These are phyloP conservation scores for Cynara cardunculus DNA, from an alignment of 129 eudicot genomes.

Conservation along the genomic window DNA sequence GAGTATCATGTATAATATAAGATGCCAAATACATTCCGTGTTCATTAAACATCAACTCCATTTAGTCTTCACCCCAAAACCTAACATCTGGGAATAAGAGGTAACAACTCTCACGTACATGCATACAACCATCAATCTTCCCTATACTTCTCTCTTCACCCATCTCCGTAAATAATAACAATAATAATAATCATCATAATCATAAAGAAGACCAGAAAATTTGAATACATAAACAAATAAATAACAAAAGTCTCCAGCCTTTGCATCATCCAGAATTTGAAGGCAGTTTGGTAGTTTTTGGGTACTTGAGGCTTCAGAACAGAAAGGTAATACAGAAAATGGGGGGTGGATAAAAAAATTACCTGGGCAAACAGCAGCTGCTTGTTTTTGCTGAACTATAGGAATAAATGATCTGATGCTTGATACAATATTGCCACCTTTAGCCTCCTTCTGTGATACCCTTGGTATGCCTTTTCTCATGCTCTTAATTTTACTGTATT, in stretches of 20 bases:
- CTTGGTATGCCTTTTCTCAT: slow-evolving; percentile 45
- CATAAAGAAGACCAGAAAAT: background rate
- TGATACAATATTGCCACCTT: slow-evolving; percentile 60
- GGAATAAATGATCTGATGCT: slow-evolving; percentile 75
- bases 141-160: background rate
- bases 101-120: background rate
- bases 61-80: no score
- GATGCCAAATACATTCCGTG: background rate
- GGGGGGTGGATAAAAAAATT: slow-evolving; percentile 4
- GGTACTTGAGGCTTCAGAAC: background rate
- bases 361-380: slow-evolving; percentile 72
- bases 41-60: background rate
- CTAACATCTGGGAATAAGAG: background rate
- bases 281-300: background rate
- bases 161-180: background rate
- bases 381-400: slow-evolving; percentile 84
- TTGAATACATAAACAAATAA: no score
- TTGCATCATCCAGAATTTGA: slow-evolving; percentile 4
- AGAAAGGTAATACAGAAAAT: background rate
- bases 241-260: background rate
- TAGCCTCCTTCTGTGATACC: slow-evolving; percentile 47
- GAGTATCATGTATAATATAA: background rate
- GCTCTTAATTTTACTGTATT: slow-evolving; percentile 40
- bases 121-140: background rate
- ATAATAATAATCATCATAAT: no score